Base-by-base conservation (phyloP, 179 eudicot species). In the Patellifolia procumbens region DNA sequence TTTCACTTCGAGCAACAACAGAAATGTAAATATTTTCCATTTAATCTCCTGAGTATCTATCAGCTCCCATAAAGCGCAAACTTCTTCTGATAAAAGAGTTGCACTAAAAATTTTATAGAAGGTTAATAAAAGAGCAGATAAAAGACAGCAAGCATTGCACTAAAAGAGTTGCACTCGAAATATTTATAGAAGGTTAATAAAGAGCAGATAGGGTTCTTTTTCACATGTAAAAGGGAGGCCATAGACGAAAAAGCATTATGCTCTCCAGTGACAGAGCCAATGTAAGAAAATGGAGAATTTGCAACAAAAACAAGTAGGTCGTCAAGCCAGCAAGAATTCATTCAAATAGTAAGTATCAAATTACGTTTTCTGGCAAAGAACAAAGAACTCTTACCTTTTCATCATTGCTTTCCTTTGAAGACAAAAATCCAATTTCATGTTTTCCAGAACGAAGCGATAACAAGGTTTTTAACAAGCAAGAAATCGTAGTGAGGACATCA, bases 301-400 rank as follows among this genome's bases (percentile, higher is more conserved):
- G 28, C 32, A 29, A 58, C 62, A 58, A 58, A 24, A 29, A 58
- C 35, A 32, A 35, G 7, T 24, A 74, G 29, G 10, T 46, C 7
- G 16, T 45, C 43, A 59, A 66, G 24, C 58, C 70, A 68, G 42
- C 22, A 53, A 69, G 32, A 35, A 42, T 28, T n/a, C 62, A 10
- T 22, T 24, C 3, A 15, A 48, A 52, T 15, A n/a, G 52, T 39
- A n/a, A 26, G 53, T 28, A 60, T 20, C 35, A 16, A 53, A 55
- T 26, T 66, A 55, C 35, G 22, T 76, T 58, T 28, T 35, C 68
- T 46, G 32, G 49, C 43, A 28, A 32, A 63, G 16, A 24, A 78
- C 2, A 24, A 46, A 46, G 28, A 74, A 15, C 13, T 7, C 20
- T 29, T 85, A 94, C 98, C 97, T 94, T 86, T 76, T 85, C 98